Percentiles rank a stretch among this genome's conserved stretches.
phyloP scores from a whole-genome alignment of 2,329 filamentous ascomycete species.

The Colletotrichum sublineola region DNA sequence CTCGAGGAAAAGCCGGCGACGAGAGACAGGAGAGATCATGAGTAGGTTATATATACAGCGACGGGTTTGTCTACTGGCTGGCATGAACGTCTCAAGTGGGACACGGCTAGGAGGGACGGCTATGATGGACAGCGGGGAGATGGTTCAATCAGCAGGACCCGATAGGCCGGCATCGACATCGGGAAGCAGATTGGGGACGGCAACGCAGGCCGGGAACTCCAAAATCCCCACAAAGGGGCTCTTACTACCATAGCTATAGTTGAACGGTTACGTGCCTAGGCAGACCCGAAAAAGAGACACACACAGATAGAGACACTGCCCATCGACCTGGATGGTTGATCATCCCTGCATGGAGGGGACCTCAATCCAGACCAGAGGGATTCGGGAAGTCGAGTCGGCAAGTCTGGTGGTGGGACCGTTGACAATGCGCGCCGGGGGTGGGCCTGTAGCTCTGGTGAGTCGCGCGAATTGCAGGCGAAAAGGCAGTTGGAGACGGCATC shows the following conservation, averaged over 20 bases:
- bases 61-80: conserved; percentile 8
- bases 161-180: conserved; percentile 35
- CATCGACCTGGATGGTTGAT: conserved; percentile 20
- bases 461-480: background rate
- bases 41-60: conserved; percentile 24
- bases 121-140: conserved; percentile 28
- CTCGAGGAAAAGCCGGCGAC: background rate
- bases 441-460: conserved; percentile 2
- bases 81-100: conserved; percentile 12
- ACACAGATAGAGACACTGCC: background rate
- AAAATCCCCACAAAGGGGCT: conserved; percentile 24
- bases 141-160: conserved; percentile 17
- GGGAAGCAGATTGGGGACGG: conserved; percentile 34
- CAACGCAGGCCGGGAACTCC: conserved; percentile 38
- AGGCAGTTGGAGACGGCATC: conserved; percentile 24
- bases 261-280: background rate
- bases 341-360: conserved; percentile 24
- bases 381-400: conserved; percentile 42
- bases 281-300: background rate
- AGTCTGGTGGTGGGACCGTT: conserved; percentile 28
- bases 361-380: conserved; percentile 23
- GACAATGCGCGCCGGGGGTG: background rate
- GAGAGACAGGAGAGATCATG: background rate
- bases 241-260: background rate
- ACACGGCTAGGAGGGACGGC: conserved; percentile 16